These are phyloP conservation scores for Coriaria nepalensis DNA, from an alignment of 306 rosid species.

Conservation along the genomic window DNA sequence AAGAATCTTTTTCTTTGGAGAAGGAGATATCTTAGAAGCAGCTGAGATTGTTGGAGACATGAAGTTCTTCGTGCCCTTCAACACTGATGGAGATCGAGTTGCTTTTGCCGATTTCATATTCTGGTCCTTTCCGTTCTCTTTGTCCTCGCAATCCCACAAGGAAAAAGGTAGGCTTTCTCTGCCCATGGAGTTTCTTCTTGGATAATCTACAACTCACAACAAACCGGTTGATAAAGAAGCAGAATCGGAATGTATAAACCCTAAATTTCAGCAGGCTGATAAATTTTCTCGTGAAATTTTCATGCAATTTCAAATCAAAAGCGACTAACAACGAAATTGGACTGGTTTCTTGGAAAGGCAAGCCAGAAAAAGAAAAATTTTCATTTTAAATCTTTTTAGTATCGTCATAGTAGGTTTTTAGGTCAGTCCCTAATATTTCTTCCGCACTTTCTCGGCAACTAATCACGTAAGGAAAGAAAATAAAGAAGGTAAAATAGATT, in stretches of 20 bases:
- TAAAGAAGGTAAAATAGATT: background rate
- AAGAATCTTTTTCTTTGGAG: constrained; percentile 66
- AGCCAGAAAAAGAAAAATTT: no score
- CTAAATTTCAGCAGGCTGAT: background rate
- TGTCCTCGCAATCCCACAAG: constrained; percentile 35
- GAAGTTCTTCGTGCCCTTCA: constrained; percentile 53
- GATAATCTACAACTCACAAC: constrained; percentile 30
- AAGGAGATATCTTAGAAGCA: constrained; percentile 41
- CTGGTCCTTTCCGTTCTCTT: constrained; percentile 63
- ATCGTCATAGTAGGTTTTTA: background rate
- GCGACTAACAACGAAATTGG: no score
- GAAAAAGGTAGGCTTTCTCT: constrained; percentile 20
- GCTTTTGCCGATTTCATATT: constrained; percentile 21
- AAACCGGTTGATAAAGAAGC: background rate
- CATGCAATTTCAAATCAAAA: no score
- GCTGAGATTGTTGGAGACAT: constrained; percentile 93
- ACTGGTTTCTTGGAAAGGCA: no score
- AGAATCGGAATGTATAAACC: background rate
- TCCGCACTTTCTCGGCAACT: constrained; percentile 16
- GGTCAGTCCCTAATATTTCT: background rate
- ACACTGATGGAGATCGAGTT: constrained; percentile 43
- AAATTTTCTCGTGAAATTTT: no score
- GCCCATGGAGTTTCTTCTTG: constrained; percentile 28
- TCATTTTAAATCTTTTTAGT: no score
- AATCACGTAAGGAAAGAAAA: constrained; percentile 9